These are phyloP conservation scores for Ophiocordyceps polyrhachis-furcata DNA, from an alignment of 2,329 filamentous ascomycete genomes.

Conservation along the genomic window DNA sequence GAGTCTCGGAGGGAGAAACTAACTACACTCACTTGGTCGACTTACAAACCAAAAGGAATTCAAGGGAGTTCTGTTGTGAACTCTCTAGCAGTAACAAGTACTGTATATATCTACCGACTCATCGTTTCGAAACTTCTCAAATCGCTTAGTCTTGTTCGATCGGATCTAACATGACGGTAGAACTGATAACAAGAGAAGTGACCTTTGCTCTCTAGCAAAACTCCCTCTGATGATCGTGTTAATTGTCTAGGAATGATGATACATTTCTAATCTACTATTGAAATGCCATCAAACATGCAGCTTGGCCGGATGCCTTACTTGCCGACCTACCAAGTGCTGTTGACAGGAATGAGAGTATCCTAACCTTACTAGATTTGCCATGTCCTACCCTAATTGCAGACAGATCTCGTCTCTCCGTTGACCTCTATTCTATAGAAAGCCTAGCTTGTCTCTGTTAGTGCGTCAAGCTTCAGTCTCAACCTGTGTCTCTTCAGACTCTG, in stretches of 20 bases:
- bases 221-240: not conserved
- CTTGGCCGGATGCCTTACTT: not conserved
- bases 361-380: not conserved
- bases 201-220: not conserved
- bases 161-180: too few relatives aligned
- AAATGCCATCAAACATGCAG: not conserved
- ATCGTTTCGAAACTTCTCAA: too few relatives aligned
- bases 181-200: not conserved
- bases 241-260: not conserved
- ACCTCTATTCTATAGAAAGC: not conserved
- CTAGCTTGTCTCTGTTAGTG: not conserved
- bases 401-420: not conserved
- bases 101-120: too few relatives aligned
- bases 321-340: not conserved
- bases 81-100: too few relatives aligned
- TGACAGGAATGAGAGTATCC: not conserved
- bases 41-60: too few relatives aligned
- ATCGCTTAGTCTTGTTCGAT: too few relatives aligned
- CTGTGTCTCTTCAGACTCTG: not conserved
- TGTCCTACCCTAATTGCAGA: not conserved
- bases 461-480: not conserved
- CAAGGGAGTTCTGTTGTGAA: too few relatives aligned
- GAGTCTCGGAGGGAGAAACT: too few relatives aligned
- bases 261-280: not conserved
- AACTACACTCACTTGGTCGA: too few relatives aligned